Conservation (phyloP, 2,329 filamentous ascomycete species). For the Coniochaeta sp. region DNA sequence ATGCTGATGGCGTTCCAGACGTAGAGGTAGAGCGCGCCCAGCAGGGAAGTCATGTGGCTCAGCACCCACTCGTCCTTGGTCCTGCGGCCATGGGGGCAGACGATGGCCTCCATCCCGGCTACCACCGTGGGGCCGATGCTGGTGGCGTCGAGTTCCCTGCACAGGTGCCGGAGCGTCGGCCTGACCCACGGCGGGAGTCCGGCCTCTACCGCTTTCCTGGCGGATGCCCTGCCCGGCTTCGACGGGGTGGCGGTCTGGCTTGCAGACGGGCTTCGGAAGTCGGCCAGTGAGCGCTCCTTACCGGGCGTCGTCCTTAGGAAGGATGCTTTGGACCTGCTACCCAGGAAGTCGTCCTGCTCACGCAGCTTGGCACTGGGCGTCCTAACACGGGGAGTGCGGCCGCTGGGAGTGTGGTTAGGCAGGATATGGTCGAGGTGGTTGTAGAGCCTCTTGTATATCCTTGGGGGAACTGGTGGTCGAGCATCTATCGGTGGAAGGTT, state of each 20-base stretch:
- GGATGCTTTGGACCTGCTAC: conserved; percentile 7
- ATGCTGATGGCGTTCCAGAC: conserved; percentile 44
- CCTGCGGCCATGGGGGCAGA: conserved; percentile 32
- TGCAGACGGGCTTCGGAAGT: conserved; percentile 17
- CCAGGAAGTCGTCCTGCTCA: conserved; percentile 7
- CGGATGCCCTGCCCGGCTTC: conserved; percentile 30
- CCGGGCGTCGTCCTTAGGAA: conserved; percentile 18
- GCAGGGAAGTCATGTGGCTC: conserved; percentile 42
- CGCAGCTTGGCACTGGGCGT: conserved; percentile 28
- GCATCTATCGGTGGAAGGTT: conserved; percentile 71
- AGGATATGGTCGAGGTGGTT: conserved; percentile 71
- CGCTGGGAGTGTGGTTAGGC: conserved; percentile 29
- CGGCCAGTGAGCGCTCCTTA: conserved; percentile 20
- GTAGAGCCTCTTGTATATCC: conserved; percentile 79
- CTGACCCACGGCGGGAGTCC: conserved; percentile 61
- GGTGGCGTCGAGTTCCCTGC: conserved; percentile 52
- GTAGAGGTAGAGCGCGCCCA: conserved; percentile 55
- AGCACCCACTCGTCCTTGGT: conserved; percentile 42
- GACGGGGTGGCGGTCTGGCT: conserved; percentile 22
- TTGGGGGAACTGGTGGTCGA: conserved; percentile 69
- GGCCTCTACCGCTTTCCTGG: conserved; percentile 6
- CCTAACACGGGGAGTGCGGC: conserved; percentile 13
- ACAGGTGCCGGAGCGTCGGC: conserved; percentile 58
- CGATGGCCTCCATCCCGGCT: conserved; percentile 59
- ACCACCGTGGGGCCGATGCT: conserved; percentile 65